Evolutionary conservation across 257 asterid species (phyloP), one percentile per base, ranked within the genome.

Genomic region (Salvia miltiorrhiza): DNA sequence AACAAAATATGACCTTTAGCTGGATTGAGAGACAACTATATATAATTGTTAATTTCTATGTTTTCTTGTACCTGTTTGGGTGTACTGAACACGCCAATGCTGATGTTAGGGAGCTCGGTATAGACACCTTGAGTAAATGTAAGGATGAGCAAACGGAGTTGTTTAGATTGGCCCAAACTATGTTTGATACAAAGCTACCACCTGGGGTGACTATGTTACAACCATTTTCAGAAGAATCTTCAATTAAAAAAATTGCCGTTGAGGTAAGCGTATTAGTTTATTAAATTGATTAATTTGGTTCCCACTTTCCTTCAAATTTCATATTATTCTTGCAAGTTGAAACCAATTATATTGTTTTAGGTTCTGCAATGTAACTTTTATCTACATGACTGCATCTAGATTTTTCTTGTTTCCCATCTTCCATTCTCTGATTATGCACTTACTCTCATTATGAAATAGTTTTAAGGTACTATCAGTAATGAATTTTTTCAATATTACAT

Each of bases 151-250:
- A 84, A 73, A 73, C 80, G 33, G 97, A 94, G 81, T 10, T 94
- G 90, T 77, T 91, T 70, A 87, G 48, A 72, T 79, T 94, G 82
- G 97, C 99, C 16, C 84, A 87, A 43, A 84, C 96, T 47, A 87
- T 94, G 97, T 94, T 94, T 41, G 99, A 94, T 71, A 94, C 99
- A 32, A 89, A 89, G 85, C 84, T 94, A 58, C 98, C 99, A 24
- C 96, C 97, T 67, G 98, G 98, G 2, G 93, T 89, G 33, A 87
- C 74, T 1, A 86, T 89, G 92, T 65, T 94, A 85, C 99, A 94
- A 72, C 99, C 97, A 56, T 94, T 94, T 69, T 71, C 97, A 6
- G 99, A 89, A 13, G 99, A 79, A 62, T 89, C 99, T 69, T 89
- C 99, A 23, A 87, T 94, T 10, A 91, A 89, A 79, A 94, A 85